Evolutionary conservation across 805 yeast species (phyloP).

Genomic region (Saccharomycopsis vini): DNA sequence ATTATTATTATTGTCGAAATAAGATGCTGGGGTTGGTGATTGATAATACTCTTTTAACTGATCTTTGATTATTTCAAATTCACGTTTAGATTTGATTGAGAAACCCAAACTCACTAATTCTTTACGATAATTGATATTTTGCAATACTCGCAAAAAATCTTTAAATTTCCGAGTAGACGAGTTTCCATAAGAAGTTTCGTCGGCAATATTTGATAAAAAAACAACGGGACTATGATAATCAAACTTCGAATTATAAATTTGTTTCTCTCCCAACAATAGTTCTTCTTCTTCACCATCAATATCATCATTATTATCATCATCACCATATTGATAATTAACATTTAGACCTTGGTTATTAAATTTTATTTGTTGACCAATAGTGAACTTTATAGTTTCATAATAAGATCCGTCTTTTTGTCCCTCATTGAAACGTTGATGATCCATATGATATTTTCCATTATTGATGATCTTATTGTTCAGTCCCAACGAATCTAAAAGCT

Average conservation of each 20-base stretch:
- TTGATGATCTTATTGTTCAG: too few relatives aligned
- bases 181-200: slow-evolving; percentile 12
- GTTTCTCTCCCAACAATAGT: not conserved
- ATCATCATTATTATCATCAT: not conserved
- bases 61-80: slow-evolving; percentile 3
- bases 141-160: slow-evolving; percentile 8
- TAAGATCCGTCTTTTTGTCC: too few relatives aligned
- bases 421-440: too few relatives aligned
- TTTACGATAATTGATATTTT: slow-evolving; percentile 7
- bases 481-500: too few relatives aligned
- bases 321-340: too few relatives aligned
- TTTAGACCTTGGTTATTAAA: too few relatives aligned
- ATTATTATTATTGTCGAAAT: slow-evolving; percentile 1
- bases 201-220: slow-evolving; percentile 10
- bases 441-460: too few relatives aligned
- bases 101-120: slow-evolving; percentile 4
- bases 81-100: slow-evolving; percentile 6
- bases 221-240: slow-evolving; percentile 8
- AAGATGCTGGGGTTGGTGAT: not conserved
- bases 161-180: slow-evolving; percentile 2
- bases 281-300: not conserved
- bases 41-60: slow-evolving; percentile 6
- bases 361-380: too few relatives aligned
- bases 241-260: not conserved
- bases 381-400: too few relatives aligned